Evolutionary conservation across 192 early-diverging fungal genomes (phyloP), one percentile per base, ranked within the genome.

Genomic region (Diversispora epigaea): DNA sequence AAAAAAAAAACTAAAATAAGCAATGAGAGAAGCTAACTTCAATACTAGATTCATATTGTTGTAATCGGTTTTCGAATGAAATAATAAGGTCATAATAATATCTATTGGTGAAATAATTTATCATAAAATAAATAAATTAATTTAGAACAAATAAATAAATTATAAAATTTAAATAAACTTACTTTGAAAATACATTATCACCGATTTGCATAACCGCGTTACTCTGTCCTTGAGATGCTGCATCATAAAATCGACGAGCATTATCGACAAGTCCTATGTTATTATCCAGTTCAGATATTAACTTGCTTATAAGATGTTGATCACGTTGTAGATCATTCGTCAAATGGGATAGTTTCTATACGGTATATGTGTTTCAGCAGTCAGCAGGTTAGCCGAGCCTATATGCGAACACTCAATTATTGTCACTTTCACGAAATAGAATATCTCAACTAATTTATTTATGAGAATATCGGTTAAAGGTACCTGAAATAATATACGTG

Each of bases 71-170:
- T 25, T 63, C 61, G 7, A 74, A 46, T 9, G 72, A 74, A 22
- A 15, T 46, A 22, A 63, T 41, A 25, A 57, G 52, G n/a, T 74
- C 72, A 32, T 57, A n/a, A 46, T 57, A 57, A 74, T 63, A 74
- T 74, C 72, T 74, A 63, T 65, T 8, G 1, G 44, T 40, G 17
- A 44, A 15, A 15, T 14, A 40, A 41, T 6, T 15, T 3, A 19
- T 47, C n/a, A 49, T 47, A 68, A 6, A 17, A 40, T 6, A 44
- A 5, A 64, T 44, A 64, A 64, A n/a, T n/a, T 10, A 7, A 39
- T 17, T 64, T 12, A 17, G 6, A 17, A 6, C 14, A 17, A 40
- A 40, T 6, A 43, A 9, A 43, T 12, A 39, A 63, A 15, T 7
- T 43, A 25, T 45, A n/a, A n/a, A 6, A n/a, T 22, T 8, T 1